These are phyloP conservation scores for Psilocybe subaeruginosa DNA, from an alignment of 768 basidiomycete species.

Conservation along the genomic window DNA sequence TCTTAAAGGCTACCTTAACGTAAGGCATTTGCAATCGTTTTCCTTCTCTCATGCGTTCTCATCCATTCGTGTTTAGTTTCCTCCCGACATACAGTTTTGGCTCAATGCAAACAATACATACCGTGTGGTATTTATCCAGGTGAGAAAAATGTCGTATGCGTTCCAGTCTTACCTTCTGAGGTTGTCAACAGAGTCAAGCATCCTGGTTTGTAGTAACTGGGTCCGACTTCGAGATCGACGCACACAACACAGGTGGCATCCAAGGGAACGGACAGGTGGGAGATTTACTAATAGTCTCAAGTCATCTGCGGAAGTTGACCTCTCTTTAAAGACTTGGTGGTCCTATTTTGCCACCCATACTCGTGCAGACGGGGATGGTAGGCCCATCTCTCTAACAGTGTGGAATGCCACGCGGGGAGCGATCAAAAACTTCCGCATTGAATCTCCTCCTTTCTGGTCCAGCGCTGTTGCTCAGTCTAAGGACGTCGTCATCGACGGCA, in stretches of 20 bases:
- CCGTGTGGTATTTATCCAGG: constrained; percentile 66
- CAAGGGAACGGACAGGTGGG: constrained; percentile 59
- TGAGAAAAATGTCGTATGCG: constrained; percentile 11
- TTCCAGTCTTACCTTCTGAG: background rate
- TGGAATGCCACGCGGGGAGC: constrained; percentile 44
- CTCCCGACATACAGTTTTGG: constrained; percentile 59
- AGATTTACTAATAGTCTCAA: no score
- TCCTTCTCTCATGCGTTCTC: background rate
- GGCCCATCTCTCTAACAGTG: constrained; percentile 58
- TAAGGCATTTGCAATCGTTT: constrained; percentile 21
- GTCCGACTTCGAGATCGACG: constrained; percentile 56
- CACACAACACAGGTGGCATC: constrained; percentile 57
- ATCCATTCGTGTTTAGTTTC: constrained; percentile 40
- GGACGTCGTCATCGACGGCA: constrained; percentile 56
- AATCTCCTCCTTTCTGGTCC: constrained; percentile 64
- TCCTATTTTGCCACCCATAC: constrained; percentile 50
- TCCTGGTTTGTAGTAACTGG: constrained; percentile 69
- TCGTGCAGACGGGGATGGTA: constrained; percentile 56
- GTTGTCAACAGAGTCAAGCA: constrained; percentile 49
- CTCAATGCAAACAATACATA: constrained; percentile 56
- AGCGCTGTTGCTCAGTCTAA: constrained; percentile 55
- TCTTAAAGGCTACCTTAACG: constrained; percentile 47
- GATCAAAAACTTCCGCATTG: constrained; percentile 52
- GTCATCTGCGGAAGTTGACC: no score
- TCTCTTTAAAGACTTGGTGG: constrained; percentile 51